Conservation (phyloP, 169 alveolate genomes). For the Eimeria maxima region DNA sequence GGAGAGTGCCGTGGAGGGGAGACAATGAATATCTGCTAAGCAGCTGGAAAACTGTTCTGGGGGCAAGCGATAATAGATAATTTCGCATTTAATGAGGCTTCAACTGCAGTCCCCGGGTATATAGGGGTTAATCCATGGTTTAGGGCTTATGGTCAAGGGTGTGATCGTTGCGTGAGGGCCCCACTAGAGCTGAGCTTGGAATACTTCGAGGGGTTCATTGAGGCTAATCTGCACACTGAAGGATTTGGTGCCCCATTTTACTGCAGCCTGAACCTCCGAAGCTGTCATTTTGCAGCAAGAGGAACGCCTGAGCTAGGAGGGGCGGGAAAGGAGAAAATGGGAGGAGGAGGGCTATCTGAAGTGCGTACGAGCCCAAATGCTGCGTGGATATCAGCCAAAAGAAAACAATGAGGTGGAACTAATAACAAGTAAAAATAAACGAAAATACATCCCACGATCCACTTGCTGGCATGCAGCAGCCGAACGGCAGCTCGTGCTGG, state of each 20-base stretch:
- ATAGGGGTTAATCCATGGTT: background rate
- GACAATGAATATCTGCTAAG: background rate
- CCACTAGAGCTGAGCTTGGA: constrained; percentile 78
- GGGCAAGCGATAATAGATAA: background rate
- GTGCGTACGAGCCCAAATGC: background rate
- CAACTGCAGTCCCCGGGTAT: background rate
- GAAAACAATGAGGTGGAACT: background rate
- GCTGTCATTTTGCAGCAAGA: constrained; percentile 25
- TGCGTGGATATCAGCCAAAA: background rate
- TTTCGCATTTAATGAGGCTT: background rate
- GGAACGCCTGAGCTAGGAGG: background rate
- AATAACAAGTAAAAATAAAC: background rate
- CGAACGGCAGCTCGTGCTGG: constrained; percentile 16
- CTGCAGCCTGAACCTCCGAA: constrained; percentile 67
- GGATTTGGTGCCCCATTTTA: constrained; percentile 52
- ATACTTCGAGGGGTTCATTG: constrained; percentile 74
- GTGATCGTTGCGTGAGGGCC: background rate
- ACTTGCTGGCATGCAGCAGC: background rate
- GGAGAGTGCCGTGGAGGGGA: background rate
- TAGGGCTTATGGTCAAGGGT: background rate
- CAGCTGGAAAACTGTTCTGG: background rate
- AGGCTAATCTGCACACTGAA: constrained; percentile 63
- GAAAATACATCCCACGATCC: background rate
- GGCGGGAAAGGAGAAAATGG: background rate
- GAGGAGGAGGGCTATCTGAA: background rate